Evolutionary conservation across 768 basidiomycete species (phyloP).

Genomic region (Zangia roseola): DNA sequence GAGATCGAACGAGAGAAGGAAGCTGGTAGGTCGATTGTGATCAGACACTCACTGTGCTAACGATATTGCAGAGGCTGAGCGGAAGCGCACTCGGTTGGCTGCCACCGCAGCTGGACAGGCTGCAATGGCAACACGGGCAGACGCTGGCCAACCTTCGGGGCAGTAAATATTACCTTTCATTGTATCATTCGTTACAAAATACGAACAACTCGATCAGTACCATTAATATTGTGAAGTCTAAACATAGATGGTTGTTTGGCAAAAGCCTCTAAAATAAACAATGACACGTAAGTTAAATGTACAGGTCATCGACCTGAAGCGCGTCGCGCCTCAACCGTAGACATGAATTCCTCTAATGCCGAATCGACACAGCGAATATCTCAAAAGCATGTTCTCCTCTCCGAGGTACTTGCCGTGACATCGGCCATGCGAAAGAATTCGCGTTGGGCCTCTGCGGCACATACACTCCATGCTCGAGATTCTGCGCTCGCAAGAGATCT

Average conservation of each 20-base stretch:
- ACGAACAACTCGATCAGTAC: neutral
- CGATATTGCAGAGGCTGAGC: constrained; percentile 75
- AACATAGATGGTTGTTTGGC: constrained; percentile 22
- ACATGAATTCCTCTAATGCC: constrained; percentile 17
- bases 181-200: constrained; percentile 15
- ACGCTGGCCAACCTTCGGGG: constrained; percentile 34
- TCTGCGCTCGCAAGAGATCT: constrained; percentile 71
- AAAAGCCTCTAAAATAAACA: constrained; percentile 27
- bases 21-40: constrained; percentile 53
- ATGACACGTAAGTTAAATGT: constrained; percentile 5
- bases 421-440: constrained; percentile 97
- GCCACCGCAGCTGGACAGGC: constrained; percentile 91
- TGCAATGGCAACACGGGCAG: constrained; percentile 70
- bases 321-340: neutral
- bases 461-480: constrained; percentile 60
- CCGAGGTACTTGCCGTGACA: constrained; percentile 90
- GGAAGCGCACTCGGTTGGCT: constrained; percentile 86
- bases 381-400: constrained; percentile 77
- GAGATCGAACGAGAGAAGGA: constrained; percentile 98
- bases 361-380: constrained; percentile 38
- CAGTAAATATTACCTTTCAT: constrained; percentile 27
- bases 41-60: constrained; percentile 2
- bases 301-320: too few relatives aligned
- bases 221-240: neutral
- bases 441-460: constrained; percentile 82